Base-by-base conservation (phyloP, 2,329 filamentous ascomycete species). In the Stagonosporopsis rhizophila region DNA sequence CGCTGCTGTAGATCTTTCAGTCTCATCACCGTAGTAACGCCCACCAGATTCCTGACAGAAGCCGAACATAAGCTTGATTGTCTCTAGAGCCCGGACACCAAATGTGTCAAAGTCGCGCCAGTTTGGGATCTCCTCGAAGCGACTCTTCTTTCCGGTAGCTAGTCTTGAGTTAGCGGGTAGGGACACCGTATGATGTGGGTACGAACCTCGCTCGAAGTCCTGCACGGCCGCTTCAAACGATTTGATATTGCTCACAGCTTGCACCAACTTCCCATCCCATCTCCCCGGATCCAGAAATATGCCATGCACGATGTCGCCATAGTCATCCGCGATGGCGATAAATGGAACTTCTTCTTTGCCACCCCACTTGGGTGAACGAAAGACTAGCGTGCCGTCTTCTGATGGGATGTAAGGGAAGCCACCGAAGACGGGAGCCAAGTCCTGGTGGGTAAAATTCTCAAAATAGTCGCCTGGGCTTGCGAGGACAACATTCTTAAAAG, bases 261-360 rank as follows among this genome's bases (percentile, higher is more conserved):
- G 78, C 0, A 80, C 59, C 0, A 78, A 61, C 4, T 59, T 62
- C 1, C 75, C 72, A 56, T 74, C 73, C 66, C 75, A 78, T 35
- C 70, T 69, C 40, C 67, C 66, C 1, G 79, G 78, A 12, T 74
- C 68, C 7, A 81, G 68, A 17, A 81, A 76, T 3, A 80, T 67
- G 2, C 78, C 79, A 52, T 82, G 79, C 11, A 81, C 75, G 17
- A 81, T 70, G 48, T 81, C 80, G 4, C 79, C 80, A 52, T 73
- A 81, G 61, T 82, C 79, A 30, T 78, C 72, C 0, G 56, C 59
- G 3, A 81, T 75, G 23, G 70, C 67, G 22, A 81, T 70, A 58
- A 75, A 79, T 0, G 77, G 78, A 0, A 79, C 66, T 7, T 72
- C 61, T 34, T 74, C 70, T 1, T 71, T 71, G 0, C 78, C 78